phyloP scores from a whole-genome alignment of 164 flowering plant genomes.

The Vitis labrusca region DNA sequence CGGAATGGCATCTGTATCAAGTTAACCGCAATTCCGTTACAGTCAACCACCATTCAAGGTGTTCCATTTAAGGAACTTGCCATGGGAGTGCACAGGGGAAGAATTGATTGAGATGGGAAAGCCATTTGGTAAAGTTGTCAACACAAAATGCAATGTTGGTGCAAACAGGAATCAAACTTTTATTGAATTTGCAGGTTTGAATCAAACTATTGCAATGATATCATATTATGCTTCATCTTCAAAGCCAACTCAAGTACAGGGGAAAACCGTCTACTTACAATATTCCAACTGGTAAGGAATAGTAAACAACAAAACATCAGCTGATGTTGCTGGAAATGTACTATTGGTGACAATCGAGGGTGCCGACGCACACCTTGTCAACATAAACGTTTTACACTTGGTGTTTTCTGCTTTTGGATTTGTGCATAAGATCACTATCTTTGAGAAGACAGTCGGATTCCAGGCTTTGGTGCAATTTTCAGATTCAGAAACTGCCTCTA shows the following conservation, averaged over 20 bases:
- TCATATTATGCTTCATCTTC: conserved; percentile 94
- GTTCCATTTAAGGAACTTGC: conserved; percentile 91
- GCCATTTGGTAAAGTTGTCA: conserved; percentile 92
- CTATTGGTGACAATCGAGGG: conserved; percentile 94
- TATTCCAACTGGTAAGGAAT: conserved; percentile 97
- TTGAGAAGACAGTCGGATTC: conserved; percentile 97
- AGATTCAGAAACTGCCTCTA: conserved; percentile 75
- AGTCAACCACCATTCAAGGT: conserved; percentile 96
- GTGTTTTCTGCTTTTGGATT: conserved; percentile 97
- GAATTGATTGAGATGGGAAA: conserved; percentile 87
- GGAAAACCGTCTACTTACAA: conserved; percentile 91
- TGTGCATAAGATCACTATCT: conserved; percentile 96
- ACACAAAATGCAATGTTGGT: conserved; percentile 96
- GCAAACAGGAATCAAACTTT: conserved; percentile 91
- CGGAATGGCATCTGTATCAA: conserved; percentile 80
- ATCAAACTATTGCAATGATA: conserved; percentile 96
- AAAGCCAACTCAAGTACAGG: conserved; percentile 97
- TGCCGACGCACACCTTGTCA: conserved; percentile 80
- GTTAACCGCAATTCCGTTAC: conserved; percentile 91
- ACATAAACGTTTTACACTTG: conserved; percentile 95
- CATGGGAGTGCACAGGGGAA: conserved; percentile 96
- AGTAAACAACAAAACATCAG: conserved; percentile 87
- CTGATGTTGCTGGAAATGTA: conserved; percentile 94
- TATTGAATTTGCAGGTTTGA: conserved; percentile 84
- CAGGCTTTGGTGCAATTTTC: conserved; percentile 95